Percentiles rank a stretch among this genome's conserved stretches.
phyloP scores from a whole-genome alignment of 225 moss, liverwort and hornwort species.

The Polytrichum formosum region DNA sequence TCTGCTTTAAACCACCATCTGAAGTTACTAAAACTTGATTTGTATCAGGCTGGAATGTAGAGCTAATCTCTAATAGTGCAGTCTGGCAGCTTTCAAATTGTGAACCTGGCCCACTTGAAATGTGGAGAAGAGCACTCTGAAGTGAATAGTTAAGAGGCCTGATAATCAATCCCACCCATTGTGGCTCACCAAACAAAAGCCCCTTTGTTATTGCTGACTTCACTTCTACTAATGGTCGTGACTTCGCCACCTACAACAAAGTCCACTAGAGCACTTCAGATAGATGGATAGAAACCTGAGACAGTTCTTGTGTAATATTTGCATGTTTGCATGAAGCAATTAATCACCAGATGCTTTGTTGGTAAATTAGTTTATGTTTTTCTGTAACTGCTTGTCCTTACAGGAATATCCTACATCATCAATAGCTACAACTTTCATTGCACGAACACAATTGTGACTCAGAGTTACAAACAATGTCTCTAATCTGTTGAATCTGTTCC shows the following conservation, averaged over 20 bases:
- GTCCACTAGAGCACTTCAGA: too few relatives aligned
- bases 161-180: slow-evolving; percentile 63
- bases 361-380: too few relatives aligned
- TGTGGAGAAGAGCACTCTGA: slow-evolving; percentile 25
- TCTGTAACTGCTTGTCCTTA: too few relatives aligned
- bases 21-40: neutral
- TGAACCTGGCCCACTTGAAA: slow-evolving; percentile 38
- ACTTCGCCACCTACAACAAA: slow-evolving; percentile 36
- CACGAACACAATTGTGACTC: too few relatives aligned
- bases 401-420: too few relatives aligned
- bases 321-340: too few relatives aligned
- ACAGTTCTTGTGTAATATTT: too few relatives aligned
- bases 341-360: too few relatives aligned
- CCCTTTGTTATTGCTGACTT: slow-evolving; percentile 54
- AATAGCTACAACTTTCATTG: too few relatives aligned
- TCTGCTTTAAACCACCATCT: slow-evolving; percentile 1
- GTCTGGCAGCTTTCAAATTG: slow-evolving; percentile 37
- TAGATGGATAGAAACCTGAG: too few relatives aligned
- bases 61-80: slow-evolving; percentile 30
- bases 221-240: slow-evolving; percentile 45
- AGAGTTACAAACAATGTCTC: too few relatives aligned
- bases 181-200: slow-evolving; percentile 50
- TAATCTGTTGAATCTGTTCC: too few relatives aligned
- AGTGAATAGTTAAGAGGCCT: slow-evolving; percentile 55
- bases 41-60: slow-evolving; percentile 5